Percentiles rank a stretch among this genome's conserved stretches.
These are phyloP conservation scores for Periconia sp. DNA, from an alignment of 2,329 filamentous ascomycete genomes.

Conservation along the genomic window DNA sequence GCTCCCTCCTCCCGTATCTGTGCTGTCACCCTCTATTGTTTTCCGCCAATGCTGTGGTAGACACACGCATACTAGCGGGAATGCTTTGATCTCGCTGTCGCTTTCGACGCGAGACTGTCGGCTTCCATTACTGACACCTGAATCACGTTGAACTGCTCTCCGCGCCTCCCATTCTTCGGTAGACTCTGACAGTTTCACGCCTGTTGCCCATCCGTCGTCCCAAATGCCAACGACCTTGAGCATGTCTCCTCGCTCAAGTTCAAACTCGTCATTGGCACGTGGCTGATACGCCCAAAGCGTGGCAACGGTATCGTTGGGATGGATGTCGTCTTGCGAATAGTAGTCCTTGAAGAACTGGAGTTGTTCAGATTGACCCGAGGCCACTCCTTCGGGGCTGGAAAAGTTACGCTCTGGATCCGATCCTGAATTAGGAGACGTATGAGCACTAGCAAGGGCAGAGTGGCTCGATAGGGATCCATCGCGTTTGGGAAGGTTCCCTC, in stretches of 20 bases:
- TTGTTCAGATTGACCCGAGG: conserved; percentile 93
- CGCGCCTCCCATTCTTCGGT: conserved; percentile 89
- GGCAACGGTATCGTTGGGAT: conserved; percentile 86
- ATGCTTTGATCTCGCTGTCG: conserved; percentile 90
- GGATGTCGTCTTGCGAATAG: conserved; percentile 96
- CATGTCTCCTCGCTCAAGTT: conserved; percentile 95
- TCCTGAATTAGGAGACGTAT: conserved; percentile 71
- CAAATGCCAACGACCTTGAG: conserved; percentile 97
- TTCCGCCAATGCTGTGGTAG: conserved; percentile 95
- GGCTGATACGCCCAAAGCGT: conserved; percentile 97
- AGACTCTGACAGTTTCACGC: conserved; percentile 78
- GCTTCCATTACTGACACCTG: conserved; percentile 86
- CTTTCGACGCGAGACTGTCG: conserved; percentile 36
- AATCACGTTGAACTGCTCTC: conserved; percentile 82
- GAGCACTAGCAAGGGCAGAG: conserved; percentile 75
- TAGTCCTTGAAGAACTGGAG: conserved; percentile 98
- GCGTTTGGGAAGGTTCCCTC: conserved; percentile 64
- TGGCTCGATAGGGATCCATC: conserved; percentile 89
- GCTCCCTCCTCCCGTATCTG: conserved; percentile 35
- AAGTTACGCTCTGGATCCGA: conserved; percentile 63
- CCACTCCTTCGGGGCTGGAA: conserved; percentile 83
- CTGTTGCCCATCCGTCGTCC: conserved; percentile 99
- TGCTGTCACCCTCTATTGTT: conserved; percentile 85
- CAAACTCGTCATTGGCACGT: conserved; percentile 89
- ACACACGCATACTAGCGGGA: conserved; percentile 95